Evolutionary conservation across 768 basidiomycete species (phyloP).

Genomic region (Rhodosporidiobolus sp.): DNA sequence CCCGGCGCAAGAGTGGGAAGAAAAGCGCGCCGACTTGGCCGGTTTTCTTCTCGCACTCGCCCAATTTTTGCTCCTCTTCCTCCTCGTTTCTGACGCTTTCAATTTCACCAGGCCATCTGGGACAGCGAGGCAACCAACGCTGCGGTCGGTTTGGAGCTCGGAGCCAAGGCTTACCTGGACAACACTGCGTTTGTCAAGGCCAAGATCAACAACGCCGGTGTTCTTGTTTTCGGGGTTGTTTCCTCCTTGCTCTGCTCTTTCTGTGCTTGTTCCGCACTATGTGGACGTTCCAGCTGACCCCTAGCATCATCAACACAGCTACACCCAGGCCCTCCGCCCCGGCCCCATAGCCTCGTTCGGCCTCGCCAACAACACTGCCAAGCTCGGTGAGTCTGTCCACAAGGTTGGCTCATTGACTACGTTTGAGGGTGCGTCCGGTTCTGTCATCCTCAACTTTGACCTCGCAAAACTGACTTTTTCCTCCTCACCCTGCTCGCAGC

Average conservation of each 20-base stretch:
- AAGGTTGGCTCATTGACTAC: constrained; percentile 30
- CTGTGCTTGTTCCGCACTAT: background rate
- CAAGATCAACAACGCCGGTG: constrained; percentile 94
- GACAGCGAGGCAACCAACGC: constrained; percentile 85
- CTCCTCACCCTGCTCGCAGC: no score
- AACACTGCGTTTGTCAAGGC: constrained; percentile 87
- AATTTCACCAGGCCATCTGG: constrained; percentile 70
- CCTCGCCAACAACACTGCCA: constrained; percentile 89
- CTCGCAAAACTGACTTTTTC: background rate
- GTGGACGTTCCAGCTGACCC: background rate
- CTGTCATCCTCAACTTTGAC: no score
- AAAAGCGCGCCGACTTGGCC: no score
- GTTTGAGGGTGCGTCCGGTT: no score
- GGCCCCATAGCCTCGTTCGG: constrained; percentile 91
- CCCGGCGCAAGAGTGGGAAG: no score
- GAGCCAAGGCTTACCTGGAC: constrained; percentile 79
- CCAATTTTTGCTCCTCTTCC: no score
- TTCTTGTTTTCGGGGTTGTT: constrained; percentile 64
- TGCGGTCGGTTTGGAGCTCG: constrained; percentile 87
- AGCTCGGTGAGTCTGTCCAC: constrained; percentile 52
- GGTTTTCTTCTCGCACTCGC: background rate
- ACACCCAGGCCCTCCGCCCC: constrained; percentile 85
- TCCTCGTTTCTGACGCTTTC: no score
- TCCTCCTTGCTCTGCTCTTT: background rate
- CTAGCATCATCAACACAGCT: constrained; percentile 46